Evolutionary conservation across 2,329 filamentous ascomycete species (phyloP).

Genomic region (Neurospora sp.): DNA sequence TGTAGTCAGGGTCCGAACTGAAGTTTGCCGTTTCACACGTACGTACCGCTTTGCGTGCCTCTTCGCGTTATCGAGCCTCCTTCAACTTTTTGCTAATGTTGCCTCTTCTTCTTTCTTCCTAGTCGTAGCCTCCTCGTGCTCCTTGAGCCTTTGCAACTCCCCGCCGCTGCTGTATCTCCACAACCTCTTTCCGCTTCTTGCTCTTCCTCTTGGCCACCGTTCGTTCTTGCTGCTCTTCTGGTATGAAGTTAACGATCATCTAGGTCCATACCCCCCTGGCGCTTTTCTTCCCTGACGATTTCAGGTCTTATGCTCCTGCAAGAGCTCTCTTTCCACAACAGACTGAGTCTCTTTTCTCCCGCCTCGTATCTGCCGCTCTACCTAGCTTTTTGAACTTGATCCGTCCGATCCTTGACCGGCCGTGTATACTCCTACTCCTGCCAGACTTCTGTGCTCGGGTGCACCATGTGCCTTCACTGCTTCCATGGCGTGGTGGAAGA

Average conservation of each 20-base stretch:
- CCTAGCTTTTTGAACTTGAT: not conserved
- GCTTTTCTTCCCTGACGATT: too few species aligned
- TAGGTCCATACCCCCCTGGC: too few species aligned
- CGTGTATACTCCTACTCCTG: not conserved
- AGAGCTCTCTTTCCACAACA: not conserved
- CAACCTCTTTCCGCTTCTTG: too few species aligned
- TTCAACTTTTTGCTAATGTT: not conserved
- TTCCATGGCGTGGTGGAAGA: not conserved
- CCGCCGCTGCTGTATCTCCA: too few species aligned
- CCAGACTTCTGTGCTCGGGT: not conserved
- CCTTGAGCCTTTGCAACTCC: too few species aligned
- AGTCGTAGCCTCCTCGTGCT: too few species aligned
- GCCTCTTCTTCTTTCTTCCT: too few species aligned
- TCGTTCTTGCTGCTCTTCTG: too few species aligned
- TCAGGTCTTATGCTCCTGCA: not conserved
- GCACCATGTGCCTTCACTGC: not conserved
- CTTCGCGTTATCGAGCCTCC: not conserved
- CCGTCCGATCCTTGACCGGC: not conserved
- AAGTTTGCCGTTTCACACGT: too few species aligned
- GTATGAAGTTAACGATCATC: too few species aligned
- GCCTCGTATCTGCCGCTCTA: not conserved
- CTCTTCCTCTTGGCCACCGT: too few species aligned
- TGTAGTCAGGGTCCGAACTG: not conserved
- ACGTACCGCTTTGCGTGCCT: rapidly evolving
- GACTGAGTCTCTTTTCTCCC: not conserved